Evolutionary conservation across 441 rosid species (phyloP), one percentile per base, ranked within the genome.

Genomic region (Arabidopsis hybrid): DNA sequence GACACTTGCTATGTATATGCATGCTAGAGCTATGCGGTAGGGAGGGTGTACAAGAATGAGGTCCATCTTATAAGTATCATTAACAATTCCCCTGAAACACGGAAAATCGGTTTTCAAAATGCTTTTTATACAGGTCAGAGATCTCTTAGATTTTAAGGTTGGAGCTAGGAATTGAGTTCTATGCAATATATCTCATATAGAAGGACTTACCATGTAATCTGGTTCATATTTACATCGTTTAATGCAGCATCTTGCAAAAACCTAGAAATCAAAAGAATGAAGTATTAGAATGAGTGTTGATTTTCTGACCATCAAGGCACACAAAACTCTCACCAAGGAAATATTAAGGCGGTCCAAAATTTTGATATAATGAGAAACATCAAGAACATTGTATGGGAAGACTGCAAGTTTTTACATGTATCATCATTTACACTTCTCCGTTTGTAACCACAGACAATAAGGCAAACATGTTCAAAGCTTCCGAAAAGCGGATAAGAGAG

Each of bases 51-150:
- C 81, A 46, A 94, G 97, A 69, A 94, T 88, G 29, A 92, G 94
- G 79, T 94, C 99, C 95, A 88, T 90, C 92, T 82, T 94, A 88
- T 89, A 94, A 7, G 97, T 94, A 79, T 94, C 99, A 52, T 94
- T 94, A 38, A 88, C 86, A 51, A 92, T 83, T 66, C 97, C 99
- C 98, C 98, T 91, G 78, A 69, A 53, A 68, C 57, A 43, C 21
- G 1, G 8, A 70, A 34, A 17, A 7, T 47, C 10, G 8, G 36
- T 3, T n/a, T 34, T 65, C 16, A 1, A 7, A 39, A 57, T 47
- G 52, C 26, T 42, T 1, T n/a, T n/a, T 18, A 69, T 7, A 59
- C 6, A 70, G 50, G 17, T 47, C 31, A 60, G n/a, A 60, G 46
- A 36, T 21, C 26, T 35, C 21, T 51, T 60, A 49, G 10, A 69